A percentile compares a stretch with the other conserved stretches of the same genome.
Conservation (phyloP, 495 filamentous ascomycete species). For the Chaetomium fimeti region DNA sequence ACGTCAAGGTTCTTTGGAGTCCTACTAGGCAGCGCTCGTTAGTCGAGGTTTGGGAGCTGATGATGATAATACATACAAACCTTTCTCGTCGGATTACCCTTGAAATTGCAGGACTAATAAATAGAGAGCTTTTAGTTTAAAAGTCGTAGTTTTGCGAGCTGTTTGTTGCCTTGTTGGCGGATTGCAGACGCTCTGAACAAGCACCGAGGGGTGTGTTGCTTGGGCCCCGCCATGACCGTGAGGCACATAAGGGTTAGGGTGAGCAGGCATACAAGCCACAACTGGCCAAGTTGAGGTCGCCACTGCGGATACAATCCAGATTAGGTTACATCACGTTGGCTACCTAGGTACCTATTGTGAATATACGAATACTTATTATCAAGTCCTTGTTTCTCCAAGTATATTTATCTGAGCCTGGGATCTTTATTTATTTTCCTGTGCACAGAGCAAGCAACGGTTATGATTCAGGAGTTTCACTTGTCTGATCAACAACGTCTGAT, state of each 20-base stretch:
- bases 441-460: no score
- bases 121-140: not conserved
- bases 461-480: no score
- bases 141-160: not conserved
- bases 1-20: not conserved
- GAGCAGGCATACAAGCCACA: no score
- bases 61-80: conserved; percentile 9
- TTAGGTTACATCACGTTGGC: no score
- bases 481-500: no score
- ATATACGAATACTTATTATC: no score
- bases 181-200: not conserved
- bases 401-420: no score
- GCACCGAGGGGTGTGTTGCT: not conserved
- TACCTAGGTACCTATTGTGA: no score
- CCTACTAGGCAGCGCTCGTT: conserved; percentile 12
- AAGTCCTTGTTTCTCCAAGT: no score
- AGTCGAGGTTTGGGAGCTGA: conserved; percentile 13
- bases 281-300: no score
- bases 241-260: not conserved
- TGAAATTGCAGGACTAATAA: not conserved
- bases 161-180: not conserved
- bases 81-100: not conserved
- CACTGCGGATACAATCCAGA: no score
- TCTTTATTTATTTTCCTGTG: no score
- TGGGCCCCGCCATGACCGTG: not conserved